Percentiles rank a stretch among this genome's conserved stretches.
Evolutionary conservation across 441 rosid species (phyloP).

Genomic region (Eutrema salsugineum): DNA sequence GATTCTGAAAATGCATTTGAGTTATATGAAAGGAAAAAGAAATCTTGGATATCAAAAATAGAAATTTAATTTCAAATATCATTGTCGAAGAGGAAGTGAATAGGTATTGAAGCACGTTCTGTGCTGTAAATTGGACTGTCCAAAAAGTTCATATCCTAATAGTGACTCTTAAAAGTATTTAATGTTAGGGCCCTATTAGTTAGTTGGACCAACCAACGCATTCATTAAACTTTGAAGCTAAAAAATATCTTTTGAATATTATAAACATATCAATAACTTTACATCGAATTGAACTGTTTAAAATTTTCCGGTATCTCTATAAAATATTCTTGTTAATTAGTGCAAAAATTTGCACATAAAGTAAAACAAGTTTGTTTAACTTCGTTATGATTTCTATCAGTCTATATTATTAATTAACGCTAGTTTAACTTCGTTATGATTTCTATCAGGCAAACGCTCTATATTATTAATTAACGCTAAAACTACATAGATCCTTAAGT

Average conservation of each 20-base stretch:
- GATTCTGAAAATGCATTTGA: background rate
- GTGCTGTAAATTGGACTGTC: slow-evolving; percentile 21
- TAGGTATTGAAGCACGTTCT: slow-evolving; percentile 6
- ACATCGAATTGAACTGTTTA: background rate
- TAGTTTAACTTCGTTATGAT: no score
- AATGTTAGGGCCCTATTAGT: slow-evolving; percentile 20
- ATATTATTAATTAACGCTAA: background rate
- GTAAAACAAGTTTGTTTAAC: no score
- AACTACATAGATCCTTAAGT: background rate
- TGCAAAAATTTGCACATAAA: no score
- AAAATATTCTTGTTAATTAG: no score
- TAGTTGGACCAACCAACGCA: slow-evolving; percentile 22
- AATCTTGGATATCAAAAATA: background rate
- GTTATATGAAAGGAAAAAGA: background rate
- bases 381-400: no score
- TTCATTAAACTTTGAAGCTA: background rate
- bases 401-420: no score
- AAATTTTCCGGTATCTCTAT: no score
- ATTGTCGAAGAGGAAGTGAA: background rate
- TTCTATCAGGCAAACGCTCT: background rate
- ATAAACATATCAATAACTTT: background rate
- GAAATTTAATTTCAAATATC: background rate
- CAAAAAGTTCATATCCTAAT: slow-evolving; percentile 2
- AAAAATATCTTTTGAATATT: background rate
- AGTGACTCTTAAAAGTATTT: background rate